Evolutionary conservation across 2,329 filamentous ascomycete species (phyloP).

Genomic region (Xylaria hypoxylon): DNA sequence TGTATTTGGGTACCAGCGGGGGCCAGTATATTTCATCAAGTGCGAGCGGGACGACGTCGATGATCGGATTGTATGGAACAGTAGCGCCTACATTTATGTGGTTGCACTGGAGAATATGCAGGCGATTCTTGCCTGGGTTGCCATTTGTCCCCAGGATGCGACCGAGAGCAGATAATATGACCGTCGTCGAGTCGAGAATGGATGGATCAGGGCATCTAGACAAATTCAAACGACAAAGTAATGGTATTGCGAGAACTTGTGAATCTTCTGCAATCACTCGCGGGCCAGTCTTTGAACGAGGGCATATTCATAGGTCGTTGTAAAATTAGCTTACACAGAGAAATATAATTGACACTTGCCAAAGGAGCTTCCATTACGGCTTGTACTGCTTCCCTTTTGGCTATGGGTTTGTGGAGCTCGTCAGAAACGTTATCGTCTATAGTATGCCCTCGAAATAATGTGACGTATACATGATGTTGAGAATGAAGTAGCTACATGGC

Average conservation of each 20-base stretch:
- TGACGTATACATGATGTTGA: no score
- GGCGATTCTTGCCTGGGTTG: neutral
- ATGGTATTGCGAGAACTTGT: neutral
- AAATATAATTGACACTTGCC: no score
- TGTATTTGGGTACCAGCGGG: neutral
- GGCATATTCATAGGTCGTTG: neutral
- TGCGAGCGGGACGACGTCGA: conserved; percentile 2
- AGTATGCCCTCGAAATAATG: no score
- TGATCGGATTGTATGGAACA: conserved; percentile 20
- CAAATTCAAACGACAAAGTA: neutral
- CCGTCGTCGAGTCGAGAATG: neutral
- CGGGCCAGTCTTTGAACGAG: neutral
- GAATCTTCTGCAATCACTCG: no score
- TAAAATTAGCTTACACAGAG: neutral
- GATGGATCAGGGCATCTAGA: conserved; percentile 1
- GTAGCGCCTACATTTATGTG: neutral
- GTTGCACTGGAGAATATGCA: conserved; percentile 1
- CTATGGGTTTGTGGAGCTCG: no score
- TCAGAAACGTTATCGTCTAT: no score
- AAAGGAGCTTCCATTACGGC: no score
- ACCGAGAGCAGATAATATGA: neutral
- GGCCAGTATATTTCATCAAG: conserved; percentile 1
- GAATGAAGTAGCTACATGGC: no score
- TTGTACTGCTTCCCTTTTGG: no score
- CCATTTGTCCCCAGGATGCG: neutral